Evolutionary conservation across 2,329 filamentous ascomycete genomes (phyloP).

Genomic region (Myriosclerotinia curreyana): DNA sequence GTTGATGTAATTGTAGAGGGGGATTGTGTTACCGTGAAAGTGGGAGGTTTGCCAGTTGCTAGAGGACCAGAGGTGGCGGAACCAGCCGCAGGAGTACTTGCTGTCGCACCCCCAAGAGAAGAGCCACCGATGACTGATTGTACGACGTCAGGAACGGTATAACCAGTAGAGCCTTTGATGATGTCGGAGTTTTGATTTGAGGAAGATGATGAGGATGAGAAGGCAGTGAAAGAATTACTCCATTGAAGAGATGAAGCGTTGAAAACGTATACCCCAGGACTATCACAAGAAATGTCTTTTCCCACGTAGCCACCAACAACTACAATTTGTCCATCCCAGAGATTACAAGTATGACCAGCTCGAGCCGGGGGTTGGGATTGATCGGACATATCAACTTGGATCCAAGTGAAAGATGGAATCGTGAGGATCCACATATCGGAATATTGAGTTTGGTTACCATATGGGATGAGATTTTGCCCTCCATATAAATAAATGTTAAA

Average conservation of each 20-base stretch:
- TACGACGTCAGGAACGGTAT: conserved; percentile 61
- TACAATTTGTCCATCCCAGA: conserved; percentile 69
- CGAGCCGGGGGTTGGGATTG: conserved; percentile 58
- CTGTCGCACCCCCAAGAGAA: conserved; percentile 60
- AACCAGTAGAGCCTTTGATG: conserved; percentile 59
- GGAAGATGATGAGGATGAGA: conserved; percentile 42
- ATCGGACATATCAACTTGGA: conserved; percentile 55
- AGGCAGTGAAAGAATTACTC: conserved; percentile 59
- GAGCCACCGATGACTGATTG: conserved; percentile 61
- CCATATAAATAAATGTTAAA: conserved; percentile 79
- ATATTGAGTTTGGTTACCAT: conserved; percentile 56
- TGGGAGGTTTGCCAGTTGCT: conserved; percentile 65
- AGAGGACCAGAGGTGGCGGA: conserved; percentile 65
- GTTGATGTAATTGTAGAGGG: conserved; percentile 54
- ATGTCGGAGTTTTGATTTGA: conserved; percentile 40
- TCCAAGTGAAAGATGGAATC: conserved; percentile 71
- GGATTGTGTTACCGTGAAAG: conserved; percentile 61
- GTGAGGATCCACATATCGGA: conserved; percentile 74
- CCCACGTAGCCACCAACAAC: conserved; percentile 68
- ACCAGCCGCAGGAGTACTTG: conserved; percentile 60
- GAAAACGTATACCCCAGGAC: conserved; percentile 69
- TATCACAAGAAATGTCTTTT: conserved; percentile 59
- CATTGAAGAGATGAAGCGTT: conserved; percentile 64
- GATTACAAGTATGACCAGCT: conserved; percentile 66
- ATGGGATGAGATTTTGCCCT: conserved; percentile 68